Conservation (phyloP, 2,329 filamentous ascomycete species). For the Cladosporium colombiae region DNA sequence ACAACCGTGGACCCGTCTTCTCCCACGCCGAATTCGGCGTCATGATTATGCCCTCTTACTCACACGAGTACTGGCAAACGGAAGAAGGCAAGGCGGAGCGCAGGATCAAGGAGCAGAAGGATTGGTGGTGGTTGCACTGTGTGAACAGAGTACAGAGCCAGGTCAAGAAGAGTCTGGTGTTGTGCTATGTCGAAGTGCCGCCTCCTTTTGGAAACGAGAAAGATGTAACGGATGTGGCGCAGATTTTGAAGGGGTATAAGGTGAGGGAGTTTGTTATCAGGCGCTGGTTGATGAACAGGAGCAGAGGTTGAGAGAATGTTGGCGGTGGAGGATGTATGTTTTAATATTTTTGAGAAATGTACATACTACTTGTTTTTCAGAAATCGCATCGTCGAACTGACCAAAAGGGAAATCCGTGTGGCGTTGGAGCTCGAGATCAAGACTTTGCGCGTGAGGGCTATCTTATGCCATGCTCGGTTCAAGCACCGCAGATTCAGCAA, state of each 20-base stretch:
- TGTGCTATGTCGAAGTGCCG: conserved; percentile 91
- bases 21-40: conserved; percentile 92
- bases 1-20: conserved; percentile 89
- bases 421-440: not conserved
- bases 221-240: conserved; percentile 57
- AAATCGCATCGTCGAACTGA: not conserved
- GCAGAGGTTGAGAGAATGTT: not conserved
- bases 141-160: conserved; percentile 87
- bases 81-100: conserved; percentile 48
- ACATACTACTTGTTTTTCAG: not conserved
- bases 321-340: not conserved
- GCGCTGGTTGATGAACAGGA: conserved; percentile 79
- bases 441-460: not conserved
- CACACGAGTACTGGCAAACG: conserved; percentile 66
- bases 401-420: not conserved
- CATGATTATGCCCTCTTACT: conserved; percentile 80
- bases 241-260: conserved; percentile 67
- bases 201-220: conserved; percentile 57
- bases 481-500: not conserved
- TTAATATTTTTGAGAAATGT: not conserved
- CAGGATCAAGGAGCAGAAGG: conserved; percentile 53
- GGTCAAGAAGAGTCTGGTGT: conserved; percentile 83
- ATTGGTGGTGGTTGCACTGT: conserved; percentile 84
- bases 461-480: not conserved
- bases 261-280: conserved; percentile 79